phyloP scores from a whole-genome alignment of 2,329 filamentous ascomycete species.

The Exophiala sp. region DNA sequence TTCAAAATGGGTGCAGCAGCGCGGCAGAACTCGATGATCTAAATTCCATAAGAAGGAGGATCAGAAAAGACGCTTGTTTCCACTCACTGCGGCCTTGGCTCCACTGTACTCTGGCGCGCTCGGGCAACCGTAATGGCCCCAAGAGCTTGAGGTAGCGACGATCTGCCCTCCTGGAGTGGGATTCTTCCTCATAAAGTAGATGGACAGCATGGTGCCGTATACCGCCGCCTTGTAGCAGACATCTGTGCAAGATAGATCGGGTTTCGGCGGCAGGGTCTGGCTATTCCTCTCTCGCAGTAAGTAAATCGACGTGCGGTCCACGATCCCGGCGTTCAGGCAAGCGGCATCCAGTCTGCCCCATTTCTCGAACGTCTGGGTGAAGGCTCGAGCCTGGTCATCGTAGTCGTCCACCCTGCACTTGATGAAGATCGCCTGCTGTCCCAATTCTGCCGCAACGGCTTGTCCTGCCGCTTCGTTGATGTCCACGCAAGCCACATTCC shows the following conservation, averaged over 20 bases:
- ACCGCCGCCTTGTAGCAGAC: conserved; percentile 49
- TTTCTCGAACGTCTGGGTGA: conserved; percentile 39
- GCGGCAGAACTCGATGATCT: conserved; percentile 36
- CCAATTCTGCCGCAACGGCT: conserved; percentile 19
- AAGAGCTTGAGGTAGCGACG: conserved; percentile 42
- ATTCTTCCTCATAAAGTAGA: conserved; percentile 52
- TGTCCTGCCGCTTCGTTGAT: conserved; percentile 35
- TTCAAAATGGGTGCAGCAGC: conserved; percentile 38
- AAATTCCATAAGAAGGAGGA: not conserved
- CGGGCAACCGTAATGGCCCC: conserved; percentile 41
- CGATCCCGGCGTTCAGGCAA: conserved; percentile 49
- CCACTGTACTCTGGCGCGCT: conserved; percentile 47
- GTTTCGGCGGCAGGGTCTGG: conserved; percentile 36
- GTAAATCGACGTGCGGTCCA: conserved; percentile 44
- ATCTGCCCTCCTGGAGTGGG: conserved; percentile 40
- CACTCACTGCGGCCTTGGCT: conserved; percentile 45
- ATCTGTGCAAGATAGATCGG: conserved; percentile 44
- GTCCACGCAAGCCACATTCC: conserved; percentile 36
- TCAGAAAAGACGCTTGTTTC: conserved; percentile 22
- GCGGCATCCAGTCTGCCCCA: conserved; percentile 47
- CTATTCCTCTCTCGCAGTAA: conserved; percentile 36
- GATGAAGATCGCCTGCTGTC: conserved; percentile 37
- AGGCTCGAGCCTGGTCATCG: conserved; percentile 41
- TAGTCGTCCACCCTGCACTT: conserved; percentile 45
- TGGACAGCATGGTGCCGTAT: conserved; percentile 46